Evolutionary conservation across 306 rosid genomes (phyloP), one percentile per base, ranked within the genome.

Genomic region (Begonia peltatifolia): DNA sequence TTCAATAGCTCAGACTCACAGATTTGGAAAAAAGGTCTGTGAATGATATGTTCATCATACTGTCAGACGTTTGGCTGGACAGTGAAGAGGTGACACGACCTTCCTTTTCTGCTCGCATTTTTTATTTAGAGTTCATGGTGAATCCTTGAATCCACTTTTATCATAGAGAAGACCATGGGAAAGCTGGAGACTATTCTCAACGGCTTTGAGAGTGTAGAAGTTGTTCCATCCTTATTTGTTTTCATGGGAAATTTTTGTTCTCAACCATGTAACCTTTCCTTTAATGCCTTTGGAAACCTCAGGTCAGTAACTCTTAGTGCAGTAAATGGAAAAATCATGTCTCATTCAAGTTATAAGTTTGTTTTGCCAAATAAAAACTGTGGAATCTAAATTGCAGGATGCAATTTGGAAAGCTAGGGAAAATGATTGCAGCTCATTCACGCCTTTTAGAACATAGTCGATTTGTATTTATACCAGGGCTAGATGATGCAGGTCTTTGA

Each of bases 221-320:
- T 85, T 55, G 94, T 83, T 62, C 95, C 95, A 63, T 78, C 87
- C 63, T 71, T 83, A 15, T 83, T 90, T 69, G 94, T 90, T 60
- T 83, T 90, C 81, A 85, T 90, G 94, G 97, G 97, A 30, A 83
- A 85, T 78, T 90, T 90, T 71, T 82, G 79, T 61, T 83, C 94
- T 62, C 83, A 48, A 54, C 92, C 94, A n/a, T 85, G 84, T 58
- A 90, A 83, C 72, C 83, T 85, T 67, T 78, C 95, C 30, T 85
- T 83, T 63, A 71, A 62, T 55, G 66, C 82, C 70, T 84, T 66
- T 70, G 78, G 82, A 36, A 85, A 56, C 71, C 97, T 85, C 64
- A 75, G 95, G 95, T 78, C 61, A 72, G 80, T 63, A 30, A 30
- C 38, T 30, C 8, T 30, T 30, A 30, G 8, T 5, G 38, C 38